Evolutionary conservation across 139 green algal species (phyloP), one percentile per base, ranked within the genome.

Genomic region (Auxenochlorella protothecoides): DNA sequence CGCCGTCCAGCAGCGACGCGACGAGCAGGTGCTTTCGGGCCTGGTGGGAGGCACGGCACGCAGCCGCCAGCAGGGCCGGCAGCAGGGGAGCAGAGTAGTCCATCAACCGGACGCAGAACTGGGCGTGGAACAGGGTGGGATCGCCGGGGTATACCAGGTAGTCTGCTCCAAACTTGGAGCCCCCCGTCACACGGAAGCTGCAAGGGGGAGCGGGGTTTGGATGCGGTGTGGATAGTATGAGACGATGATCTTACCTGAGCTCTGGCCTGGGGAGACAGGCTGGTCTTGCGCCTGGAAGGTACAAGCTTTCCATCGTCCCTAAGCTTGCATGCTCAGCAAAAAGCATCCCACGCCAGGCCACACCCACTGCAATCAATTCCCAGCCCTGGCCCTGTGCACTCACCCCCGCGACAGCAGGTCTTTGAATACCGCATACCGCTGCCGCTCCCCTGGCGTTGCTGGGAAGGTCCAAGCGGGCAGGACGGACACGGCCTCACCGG

Each of bases 81-180:
- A 81, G 27, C 14, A 93, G 54, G 3, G 66, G 51, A 11, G 57
- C 44, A 3, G 63, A 65, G 8, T 55, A 59, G 2, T 63, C 64
- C 44, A 87, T 6, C 55, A 90, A 16, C 2, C 86, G 80, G 4
- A 92, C 80, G 11, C 76, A 84, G 71, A 89, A 92, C 67, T 88
- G 86, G 5, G 89, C 87, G 77, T 95, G 89, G 75, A 84, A 94
- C 27, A 90, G 72, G 15, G 71, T 74, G 27, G 89, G 87, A 72
- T 95, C 89, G 0, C 85, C 89, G 4, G 86, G 86, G 73, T 95
- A 95, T 2, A 88, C 74, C 60, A 95, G 66, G 44, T 83, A 84
- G 74, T 93, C 83, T 10, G 87, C 83, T 2, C 89, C 89, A 85
- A 95, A 95, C 68, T 95, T 95, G 74, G 79, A 72, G 16, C 89